phyloP scores from a whole-genome alignment of 1,139 yeast genomes.

The Blastobotrys illinoisensis region DNA sequence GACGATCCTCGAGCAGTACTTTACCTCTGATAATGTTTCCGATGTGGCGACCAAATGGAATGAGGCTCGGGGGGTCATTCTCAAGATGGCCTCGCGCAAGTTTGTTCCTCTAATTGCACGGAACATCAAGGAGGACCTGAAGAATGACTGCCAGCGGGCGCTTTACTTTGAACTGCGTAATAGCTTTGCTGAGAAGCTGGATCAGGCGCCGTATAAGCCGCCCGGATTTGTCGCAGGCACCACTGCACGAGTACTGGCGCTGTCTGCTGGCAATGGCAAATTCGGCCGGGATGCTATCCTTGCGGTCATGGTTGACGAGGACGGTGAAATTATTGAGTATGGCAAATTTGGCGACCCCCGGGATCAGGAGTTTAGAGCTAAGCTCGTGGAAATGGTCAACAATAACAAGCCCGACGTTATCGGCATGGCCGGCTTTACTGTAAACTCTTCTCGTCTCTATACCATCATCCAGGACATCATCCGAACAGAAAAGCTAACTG shows the following conservation, averaged over 20 bases:
- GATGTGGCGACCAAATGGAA: constrained; percentile 83
- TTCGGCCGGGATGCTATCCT: constrained; percentile 78
- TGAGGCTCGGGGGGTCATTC: constrained; percentile 59
- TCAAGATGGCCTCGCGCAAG: constrained; percentile 62
- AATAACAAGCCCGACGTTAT: constrained; percentile 75
- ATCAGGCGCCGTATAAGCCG: constrained; percentile 92
- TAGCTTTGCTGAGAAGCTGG: constrained; percentile 62
- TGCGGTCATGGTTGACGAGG: constrained; percentile 72
- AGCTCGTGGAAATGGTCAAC: constrained; percentile 50
- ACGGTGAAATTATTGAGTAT: constrained; percentile 70
- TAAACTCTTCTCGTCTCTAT: constrained; percentile 58
- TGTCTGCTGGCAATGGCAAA: constrained; percentile 84
- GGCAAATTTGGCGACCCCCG: constrained; percentile 75
- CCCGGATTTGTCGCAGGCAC: constrained; percentile 72
- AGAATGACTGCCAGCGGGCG: constrained; percentile 69
- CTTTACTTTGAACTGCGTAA: constrained; percentile 67
- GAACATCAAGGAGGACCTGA: constrained; percentile 78
- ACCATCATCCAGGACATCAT: constrained; percentile 56
- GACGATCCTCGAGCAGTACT: constrained; percentile 45
- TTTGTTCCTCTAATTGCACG: constrained; percentile 63
- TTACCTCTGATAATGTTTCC: constrained; percentile 79
- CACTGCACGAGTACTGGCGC: constrained; percentile 73
- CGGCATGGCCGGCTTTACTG: constrained; percentile 84
- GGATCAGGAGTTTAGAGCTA: constrained; percentile 50
- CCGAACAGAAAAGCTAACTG: constrained; percentile 46